A percentile compares a stretch with the other conserved stretches of the same genome.
Conservation (phyloP, 2,329 filamentous ascomycete genomes). For the Scedosporium minutisporum region DNA sequence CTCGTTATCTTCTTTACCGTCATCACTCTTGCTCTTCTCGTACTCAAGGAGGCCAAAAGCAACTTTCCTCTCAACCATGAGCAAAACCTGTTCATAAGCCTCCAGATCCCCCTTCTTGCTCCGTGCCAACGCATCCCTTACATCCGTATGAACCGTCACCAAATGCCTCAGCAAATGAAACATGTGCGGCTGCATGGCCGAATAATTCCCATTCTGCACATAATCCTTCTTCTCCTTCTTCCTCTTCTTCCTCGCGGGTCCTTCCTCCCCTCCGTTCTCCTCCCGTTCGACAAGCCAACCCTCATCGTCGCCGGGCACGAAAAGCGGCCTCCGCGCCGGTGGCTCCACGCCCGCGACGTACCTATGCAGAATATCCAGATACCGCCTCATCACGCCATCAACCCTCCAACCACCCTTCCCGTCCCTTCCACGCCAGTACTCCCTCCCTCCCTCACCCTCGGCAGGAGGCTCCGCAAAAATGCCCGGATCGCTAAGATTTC, state of each 20-base stretch:
- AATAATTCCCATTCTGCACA: conserved; percentile 46
- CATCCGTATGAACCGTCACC: conserved; percentile 67
- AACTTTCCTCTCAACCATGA: conserved; percentile 65
- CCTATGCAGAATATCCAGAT: conserved; percentile 80
- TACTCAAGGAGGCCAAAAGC: conserved; percentile 64
- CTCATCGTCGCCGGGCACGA: conserved; percentile 51
- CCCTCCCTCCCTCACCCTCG: conserved; percentile 55
- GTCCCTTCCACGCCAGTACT: conserved; percentile 77
- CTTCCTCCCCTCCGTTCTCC: conserved; percentile 24
- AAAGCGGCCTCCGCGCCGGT: conserved; percentile 62
- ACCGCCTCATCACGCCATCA: conserved; percentile 78
- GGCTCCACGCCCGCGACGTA: conserved; percentile 59
- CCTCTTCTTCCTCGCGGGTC: conserved; percentile 43
- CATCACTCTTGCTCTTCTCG: conserved; percentile 39
- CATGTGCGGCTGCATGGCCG: conserved; percentile 79
- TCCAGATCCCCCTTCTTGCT: conserved; percentile 60
- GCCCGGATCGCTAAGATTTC: conserved; percentile 82
- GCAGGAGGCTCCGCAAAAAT: conserved; percentile 67
- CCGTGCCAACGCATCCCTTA: conserved; percentile 74
- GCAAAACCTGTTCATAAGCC: conserved; percentile 67
- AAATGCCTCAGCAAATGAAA: conserved; percentile 85
- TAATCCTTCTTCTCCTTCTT: conserved; percentile 24
- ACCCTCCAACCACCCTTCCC: conserved; percentile 79
- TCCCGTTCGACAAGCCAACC: conserved; percentile 31
- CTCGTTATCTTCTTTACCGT: conserved; percentile 13